phyloP scores from a whole-genome alignment of 2,329 filamentous ascomycete genomes.

The Stachybotrys elegans region DNA sequence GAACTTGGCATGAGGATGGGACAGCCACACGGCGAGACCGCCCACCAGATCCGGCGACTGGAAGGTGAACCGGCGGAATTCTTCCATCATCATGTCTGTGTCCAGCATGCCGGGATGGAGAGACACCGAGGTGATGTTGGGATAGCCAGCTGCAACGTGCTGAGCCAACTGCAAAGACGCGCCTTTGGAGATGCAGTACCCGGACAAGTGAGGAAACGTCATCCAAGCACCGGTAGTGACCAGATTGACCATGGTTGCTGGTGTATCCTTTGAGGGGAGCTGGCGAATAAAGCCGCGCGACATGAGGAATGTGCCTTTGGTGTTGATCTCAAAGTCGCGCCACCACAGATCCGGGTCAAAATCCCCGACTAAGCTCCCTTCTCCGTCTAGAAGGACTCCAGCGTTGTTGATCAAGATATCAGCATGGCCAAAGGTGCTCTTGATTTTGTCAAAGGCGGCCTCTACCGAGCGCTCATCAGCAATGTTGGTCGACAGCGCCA shows the following conservation, averaged over 20 bases:
- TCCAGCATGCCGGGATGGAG: background rate
- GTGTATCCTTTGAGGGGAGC: background rate
- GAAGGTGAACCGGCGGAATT: background rate
- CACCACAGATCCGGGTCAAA: background rate
- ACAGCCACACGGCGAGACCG: conserved; percentile 1
- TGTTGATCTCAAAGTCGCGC: background rate
- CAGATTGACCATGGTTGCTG: background rate
- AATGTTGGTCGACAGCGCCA: background rate
- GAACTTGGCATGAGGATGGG: background rate
- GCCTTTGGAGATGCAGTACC: background rate
- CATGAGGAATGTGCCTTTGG: background rate
- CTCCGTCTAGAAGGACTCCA: background rate
- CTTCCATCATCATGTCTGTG: conserved; percentile 2
- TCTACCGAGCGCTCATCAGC: background rate
- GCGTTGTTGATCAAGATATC: conserved; percentile 1
- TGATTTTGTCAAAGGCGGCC: background rate
- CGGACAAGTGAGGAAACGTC: background rate
- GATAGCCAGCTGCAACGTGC: background rate
- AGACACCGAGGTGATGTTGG: background rate
- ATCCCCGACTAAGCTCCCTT: background rate
- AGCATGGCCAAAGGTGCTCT: background rate
- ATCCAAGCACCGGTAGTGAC: background rate
- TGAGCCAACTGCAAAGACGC: background rate
- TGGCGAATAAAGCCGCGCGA: background rate
- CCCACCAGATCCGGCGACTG: background rate